Conservation (phyloP, 2,329 filamentous ascomycete genomes). For the Fusarium sp. region DNA sequence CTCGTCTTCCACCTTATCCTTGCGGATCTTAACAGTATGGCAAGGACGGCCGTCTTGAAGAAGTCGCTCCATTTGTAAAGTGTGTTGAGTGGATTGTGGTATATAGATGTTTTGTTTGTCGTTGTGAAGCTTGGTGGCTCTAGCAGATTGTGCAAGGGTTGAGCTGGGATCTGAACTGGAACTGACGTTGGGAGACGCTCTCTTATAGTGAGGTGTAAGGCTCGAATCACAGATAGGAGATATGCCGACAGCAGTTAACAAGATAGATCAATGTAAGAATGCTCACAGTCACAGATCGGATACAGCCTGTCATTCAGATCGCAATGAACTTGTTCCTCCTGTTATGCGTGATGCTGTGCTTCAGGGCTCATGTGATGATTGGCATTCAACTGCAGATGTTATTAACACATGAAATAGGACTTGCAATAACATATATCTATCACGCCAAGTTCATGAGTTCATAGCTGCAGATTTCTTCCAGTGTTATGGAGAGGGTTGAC, state of each 20-base stretch:
- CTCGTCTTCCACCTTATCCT: neutral
- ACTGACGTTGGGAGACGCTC: neutral
- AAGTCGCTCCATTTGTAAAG: neutral
- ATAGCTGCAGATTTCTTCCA: neutral
- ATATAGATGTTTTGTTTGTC: neutral
- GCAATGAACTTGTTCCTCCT: neutral
- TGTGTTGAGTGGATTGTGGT: neutral
- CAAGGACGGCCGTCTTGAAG: neutral
- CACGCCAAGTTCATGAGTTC: neutral
- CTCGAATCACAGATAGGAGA: neutral
- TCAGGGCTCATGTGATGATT: neutral
- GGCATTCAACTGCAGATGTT: neutral
- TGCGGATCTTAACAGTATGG: neutral
- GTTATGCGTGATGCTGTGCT: neutral
- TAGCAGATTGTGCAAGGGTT: neutral
- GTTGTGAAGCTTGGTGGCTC: neutral
- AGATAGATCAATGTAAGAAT: neutral
- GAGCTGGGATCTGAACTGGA: neutral
- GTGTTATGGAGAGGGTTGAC: neutral
- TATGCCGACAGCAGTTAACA: neutral
- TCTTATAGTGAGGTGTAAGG: neutral
- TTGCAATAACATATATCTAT: neutral
- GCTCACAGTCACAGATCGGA: neutral
- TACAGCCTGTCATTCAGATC: neutral
- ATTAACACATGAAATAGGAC: neutral